phyloP scores from a whole-genome alignment of 2,329 filamentous ascomycete genomes.

The Verticillium tricorpus region DNA sequence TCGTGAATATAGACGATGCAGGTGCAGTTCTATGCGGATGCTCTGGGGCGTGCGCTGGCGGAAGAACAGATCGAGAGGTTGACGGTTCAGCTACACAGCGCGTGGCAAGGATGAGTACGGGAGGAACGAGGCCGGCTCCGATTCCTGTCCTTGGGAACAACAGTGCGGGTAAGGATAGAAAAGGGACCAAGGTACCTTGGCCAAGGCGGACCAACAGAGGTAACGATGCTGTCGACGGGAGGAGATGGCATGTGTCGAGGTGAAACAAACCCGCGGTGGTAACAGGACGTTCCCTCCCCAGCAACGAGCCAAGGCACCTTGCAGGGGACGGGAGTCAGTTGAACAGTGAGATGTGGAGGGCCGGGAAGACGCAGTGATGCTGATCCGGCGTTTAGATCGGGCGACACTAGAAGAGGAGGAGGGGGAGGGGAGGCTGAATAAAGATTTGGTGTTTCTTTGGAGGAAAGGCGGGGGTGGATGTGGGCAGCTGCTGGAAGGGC shows the following conservation, averaged over 20 bases:
- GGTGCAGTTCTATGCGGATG: not conserved
- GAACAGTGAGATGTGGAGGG: slow-evolving; percentile 1
- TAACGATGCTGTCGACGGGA: not conserved
- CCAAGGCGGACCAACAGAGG: not conserved
- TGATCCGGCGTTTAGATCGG: not conserved
- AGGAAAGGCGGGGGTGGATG: not conserved
- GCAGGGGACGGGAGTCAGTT: not conserved
- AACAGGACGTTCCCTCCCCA: not conserved
- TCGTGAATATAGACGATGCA: too few relatives aligned
- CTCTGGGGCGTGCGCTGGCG: not conserved
- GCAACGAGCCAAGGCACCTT: not conserved
- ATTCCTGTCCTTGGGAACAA: not conserved
- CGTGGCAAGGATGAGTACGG: not conserved
- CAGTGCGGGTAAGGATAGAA: not conserved
- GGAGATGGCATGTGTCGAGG: not conserved
- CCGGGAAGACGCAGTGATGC: not conserved
- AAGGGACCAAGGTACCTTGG: not conserved
- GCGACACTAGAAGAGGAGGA: not conserved
- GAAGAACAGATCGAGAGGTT: not conserved
- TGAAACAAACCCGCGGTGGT: slow-evolving; percentile 3
- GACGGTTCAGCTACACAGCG: not conserved
- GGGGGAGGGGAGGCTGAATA: not conserved
- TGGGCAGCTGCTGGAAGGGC: not conserved
- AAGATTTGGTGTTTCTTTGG: not conserved
- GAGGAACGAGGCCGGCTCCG: not conserved